phyloP scores from a whole-genome alignment of 2,329 filamentous ascomycete genomes.

The Aspergillus japonicus region DNA sequence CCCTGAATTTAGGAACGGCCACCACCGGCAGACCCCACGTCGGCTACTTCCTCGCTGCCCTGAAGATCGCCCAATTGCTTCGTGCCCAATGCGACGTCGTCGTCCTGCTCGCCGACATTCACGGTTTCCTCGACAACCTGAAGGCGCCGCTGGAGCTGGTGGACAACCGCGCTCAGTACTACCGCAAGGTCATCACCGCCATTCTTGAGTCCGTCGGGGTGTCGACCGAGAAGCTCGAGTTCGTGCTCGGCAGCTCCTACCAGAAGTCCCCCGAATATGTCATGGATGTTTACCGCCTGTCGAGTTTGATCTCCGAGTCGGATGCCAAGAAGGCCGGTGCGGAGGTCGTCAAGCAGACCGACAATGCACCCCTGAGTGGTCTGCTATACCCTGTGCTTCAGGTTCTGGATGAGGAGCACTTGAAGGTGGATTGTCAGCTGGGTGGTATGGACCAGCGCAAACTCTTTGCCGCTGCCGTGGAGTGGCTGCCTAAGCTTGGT shows the following conservation, averaged over 20 bases:
- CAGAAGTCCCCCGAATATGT: conserved; percentile 67
- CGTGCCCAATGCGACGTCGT: conserved; percentile 79
- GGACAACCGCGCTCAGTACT: conserved; percentile 78
- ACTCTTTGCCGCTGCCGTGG: conserved; percentile 61
- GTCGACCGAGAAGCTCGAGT: conserved; percentile 72
- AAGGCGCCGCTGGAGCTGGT: conserved; percentile 86
- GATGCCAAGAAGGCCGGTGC: conserved; percentile 87
- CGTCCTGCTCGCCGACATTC: conserved; percentile 68
- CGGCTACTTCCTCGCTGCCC: conserved; percentile 80
- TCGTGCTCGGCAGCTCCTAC: conserved; percentile 82
- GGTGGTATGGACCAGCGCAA: conserved; percentile 59
- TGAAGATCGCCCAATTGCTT: conserved; percentile 88
- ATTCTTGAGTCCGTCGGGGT: conserved; percentile 77
- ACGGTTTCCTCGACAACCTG: conserved; percentile 51
- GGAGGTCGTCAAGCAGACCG: conserved; percentile 90
- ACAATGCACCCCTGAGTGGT: conserved; percentile 70
- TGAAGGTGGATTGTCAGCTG: conserved; percentile 85
- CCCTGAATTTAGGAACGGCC: conserved; percentile 54
- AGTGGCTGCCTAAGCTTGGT: conserved; percentile 79
- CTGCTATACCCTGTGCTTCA: conserved; percentile 86
- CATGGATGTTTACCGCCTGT: conserved; percentile 84
- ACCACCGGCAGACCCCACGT: conserved; percentile 86
- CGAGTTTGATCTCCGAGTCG: conserved; percentile 59
- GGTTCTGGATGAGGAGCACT: conserved; percentile 84
- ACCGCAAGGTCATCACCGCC: conserved; percentile 71